These are phyloP conservation scores for Talaromyces sp. DNA, from an alignment of 2,329 filamentous ascomycete species.

Conservation along the genomic window DNA sequence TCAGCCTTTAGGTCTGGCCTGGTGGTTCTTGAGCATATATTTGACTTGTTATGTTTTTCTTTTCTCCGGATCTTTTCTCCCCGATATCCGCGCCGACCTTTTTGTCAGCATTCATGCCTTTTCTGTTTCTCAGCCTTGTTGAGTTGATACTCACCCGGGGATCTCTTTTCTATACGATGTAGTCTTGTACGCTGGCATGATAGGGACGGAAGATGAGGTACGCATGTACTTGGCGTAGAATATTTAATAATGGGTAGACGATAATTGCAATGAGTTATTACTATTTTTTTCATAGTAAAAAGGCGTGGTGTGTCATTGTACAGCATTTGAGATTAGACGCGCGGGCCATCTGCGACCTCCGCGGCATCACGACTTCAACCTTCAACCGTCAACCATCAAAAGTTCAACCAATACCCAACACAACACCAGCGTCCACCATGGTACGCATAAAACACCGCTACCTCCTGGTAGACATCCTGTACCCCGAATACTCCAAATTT, in stretches of 20 bases:
- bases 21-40: constrained; percentile 19
- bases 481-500: constrained; percentile 51
- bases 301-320: neutral
- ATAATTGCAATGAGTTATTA: constrained; percentile 1
- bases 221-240: constrained; percentile 11
- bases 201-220: constrained; percentile 7
- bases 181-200: constrained; percentile 8
- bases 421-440: constrained; percentile 48
- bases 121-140: constrained; percentile 2
- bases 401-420: neutral
- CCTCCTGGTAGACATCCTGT: constrained; percentile 88
- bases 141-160: neutral
- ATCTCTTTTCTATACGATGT: constrained; percentile 3
- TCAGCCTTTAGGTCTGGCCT: constrained; percentile 57
- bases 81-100: constrained; percentile 7
- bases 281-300: neutral
- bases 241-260: constrained; percentile 11
- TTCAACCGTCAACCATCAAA: neutral
- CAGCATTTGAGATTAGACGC: neutral
- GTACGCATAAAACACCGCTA: constrained; percentile 96
- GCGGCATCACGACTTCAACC: no score
- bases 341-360: neutral
- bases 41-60: constrained; percentile 20
- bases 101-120: constrained; percentile 10
- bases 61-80: constrained; percentile 13